A percentile compares a stretch with the other conserved stretches of the same genome.
Conservation (phyloP, 225 moss, liverwort and hornwort species). For the Rhytidiadelphus loreus region DNA sequence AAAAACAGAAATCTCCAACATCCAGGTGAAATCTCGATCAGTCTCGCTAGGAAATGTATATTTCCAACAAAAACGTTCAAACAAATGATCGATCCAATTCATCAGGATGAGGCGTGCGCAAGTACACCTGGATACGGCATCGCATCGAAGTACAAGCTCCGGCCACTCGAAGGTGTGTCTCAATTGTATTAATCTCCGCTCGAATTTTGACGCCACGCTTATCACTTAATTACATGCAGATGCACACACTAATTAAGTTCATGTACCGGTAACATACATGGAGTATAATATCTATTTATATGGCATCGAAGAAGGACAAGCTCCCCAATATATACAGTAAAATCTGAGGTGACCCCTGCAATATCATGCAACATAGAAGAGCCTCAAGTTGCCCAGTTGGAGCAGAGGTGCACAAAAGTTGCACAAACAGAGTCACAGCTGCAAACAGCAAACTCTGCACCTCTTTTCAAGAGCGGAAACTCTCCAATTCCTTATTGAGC, state of each 20-base stretch:
- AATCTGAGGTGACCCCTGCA: not conserved
- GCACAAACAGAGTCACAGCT: not conserved
- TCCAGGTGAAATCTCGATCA: not conserved
- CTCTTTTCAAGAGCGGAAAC: not conserved
- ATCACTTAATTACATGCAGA: not conserved
- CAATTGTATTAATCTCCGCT: not conserved
- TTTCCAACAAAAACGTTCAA: not conserved
- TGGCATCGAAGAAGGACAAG: not conserved
- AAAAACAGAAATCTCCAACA: not conserved
- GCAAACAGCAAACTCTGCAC: not conserved
- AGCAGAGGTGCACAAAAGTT: not conserved
- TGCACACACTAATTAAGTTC: not conserved
- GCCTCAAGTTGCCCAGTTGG: not conserved
- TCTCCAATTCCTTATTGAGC: not conserved
- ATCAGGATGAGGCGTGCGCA: not conserved
- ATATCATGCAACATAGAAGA: not conserved
- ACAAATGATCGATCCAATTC: not conserved
- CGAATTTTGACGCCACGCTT: not conserved
- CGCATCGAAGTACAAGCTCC: not conserved
- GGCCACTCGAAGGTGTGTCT: not conserved
- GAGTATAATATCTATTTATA: not conserved
- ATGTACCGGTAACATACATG: not conserved
- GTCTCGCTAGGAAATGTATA: no score
- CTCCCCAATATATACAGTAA: not conserved
- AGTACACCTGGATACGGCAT: not conserved